Base-by-base conservation (phyloP, 306 rosid species). In the cucumber (Cucumis sativus) region DNA sequence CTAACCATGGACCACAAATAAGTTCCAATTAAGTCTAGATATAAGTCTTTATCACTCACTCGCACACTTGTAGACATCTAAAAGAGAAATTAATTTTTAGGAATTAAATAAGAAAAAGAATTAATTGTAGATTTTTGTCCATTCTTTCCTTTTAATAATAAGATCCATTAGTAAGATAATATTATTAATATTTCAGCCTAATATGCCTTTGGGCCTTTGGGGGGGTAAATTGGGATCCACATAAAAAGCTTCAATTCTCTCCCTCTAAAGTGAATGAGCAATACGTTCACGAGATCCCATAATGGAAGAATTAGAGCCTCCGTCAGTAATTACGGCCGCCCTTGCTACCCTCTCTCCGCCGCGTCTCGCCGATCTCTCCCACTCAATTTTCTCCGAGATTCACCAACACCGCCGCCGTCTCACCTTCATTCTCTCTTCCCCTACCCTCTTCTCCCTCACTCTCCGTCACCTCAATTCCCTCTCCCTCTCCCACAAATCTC, bases 391-490 rank as follows among this genome's bases (percentile, higher is more conserved):
- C 88, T 84, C 90, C 15, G 66, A 87, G 78, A 51, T 81, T 68
- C 82, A 77, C 87, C 88, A 37, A 82, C 91, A 77, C 77, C 86
- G 79, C 79, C 91, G 52, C 79, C 95, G 96, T 69, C 90, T 90
- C 84, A 43, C 93, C 52, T 10, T 84, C 78, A 60, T 94, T 81
- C 96, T 94, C 78, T 88, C 95, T 15, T 89, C 91, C 10, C 95
- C 91, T 1, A 52, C 88, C 14, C 93, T 88, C 78, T 92, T 90
- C 74, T 85, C 95, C 18, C 78, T 88, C 72, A 85, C 93, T 33
- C 89, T 94, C 69, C 93, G 77, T 62, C 87, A 85, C 79, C 97
- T 94, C 74, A 88, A 89, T 85, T 68, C 82, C 35, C 90, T 92
- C 75, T 84, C 97, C 23, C 93, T 94, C 61, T 77, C 81, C 28